Evolutionary conservation across 192 early-diverging fungal genomes (phyloP).

Genomic region (Cetraspora pellucida): DNA sequence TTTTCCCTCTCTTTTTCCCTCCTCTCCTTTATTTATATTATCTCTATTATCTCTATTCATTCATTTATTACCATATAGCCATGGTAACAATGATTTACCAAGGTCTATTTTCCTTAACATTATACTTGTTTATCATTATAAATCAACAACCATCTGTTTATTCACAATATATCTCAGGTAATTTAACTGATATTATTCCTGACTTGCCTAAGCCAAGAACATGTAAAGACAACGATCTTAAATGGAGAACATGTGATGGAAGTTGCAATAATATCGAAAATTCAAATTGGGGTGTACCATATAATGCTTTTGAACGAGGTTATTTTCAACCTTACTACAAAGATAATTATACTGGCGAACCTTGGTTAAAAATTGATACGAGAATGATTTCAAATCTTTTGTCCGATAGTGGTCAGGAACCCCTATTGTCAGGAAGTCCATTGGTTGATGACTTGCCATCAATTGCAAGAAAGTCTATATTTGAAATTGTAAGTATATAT

Average conservation of each 20-base stretch:
- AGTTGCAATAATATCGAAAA: not conserved
- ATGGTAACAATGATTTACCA: too few relatives aligned
- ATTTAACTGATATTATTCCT: too few relatives aligned
- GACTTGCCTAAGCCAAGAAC: not conserved
- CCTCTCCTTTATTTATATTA: too few relatives aligned
- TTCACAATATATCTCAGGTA: too few relatives aligned
- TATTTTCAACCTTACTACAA: not conserved
- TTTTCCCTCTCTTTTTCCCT: too few relatives aligned
- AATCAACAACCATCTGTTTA: too few relatives aligned
- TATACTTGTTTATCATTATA: too few relatives aligned
- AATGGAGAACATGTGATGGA: not conserved
- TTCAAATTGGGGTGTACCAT: constrained; percentile 1
- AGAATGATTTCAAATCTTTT: not conserved
- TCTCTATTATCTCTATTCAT: too few relatives aligned
- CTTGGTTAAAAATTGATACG: not conserved
- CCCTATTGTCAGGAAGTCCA: constrained; percentile 2
- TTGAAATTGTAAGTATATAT: constrained; percentile 16
- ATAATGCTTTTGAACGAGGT: not conserved
- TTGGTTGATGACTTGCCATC: not conserved
- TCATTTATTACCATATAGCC: too few relatives aligned
- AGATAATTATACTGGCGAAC: too few relatives aligned
- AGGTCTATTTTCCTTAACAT: too few relatives aligned
- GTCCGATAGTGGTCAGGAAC: not conserved
- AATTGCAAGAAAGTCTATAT: not conserved
- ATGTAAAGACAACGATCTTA: not conserved